These are phyloP conservation scores for Aspergillus incahuasiensis DNA, from an alignment of 495 filamentous ascomycete genomes.

Conservation along the genomic window DNA sequence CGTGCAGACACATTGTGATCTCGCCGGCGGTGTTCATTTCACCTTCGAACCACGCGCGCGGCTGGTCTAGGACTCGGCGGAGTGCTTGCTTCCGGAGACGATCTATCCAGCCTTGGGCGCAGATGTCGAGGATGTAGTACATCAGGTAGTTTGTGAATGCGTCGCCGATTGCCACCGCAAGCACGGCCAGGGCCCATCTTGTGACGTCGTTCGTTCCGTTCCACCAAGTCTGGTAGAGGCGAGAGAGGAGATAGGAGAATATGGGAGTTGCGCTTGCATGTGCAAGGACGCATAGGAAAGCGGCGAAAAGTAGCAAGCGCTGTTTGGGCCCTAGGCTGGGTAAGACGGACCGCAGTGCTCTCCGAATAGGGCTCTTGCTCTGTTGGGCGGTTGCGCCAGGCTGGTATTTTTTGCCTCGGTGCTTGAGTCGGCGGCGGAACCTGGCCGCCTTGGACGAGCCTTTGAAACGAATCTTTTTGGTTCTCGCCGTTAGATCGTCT, in stretches of 20 bases:
- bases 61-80: conserved; percentile 69
- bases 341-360: conserved; percentile 72
- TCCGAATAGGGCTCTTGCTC: conserved; percentile 28
- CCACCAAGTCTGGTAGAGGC: conserved; percentile 69
- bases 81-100: conserved; percentile 63
- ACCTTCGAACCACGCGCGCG: conserved; percentile 77
- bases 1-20: conserved; percentile 68
- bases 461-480: not conserved
- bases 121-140: conserved; percentile 65
- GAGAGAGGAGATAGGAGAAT: conserved; percentile 74
- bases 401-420: not conserved
- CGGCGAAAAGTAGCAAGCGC: conserved; percentile 54
- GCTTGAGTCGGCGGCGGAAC: not conserved
- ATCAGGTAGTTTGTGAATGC: conserved; percentile 58
- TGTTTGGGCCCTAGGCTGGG: conserved; percentile 52
- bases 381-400: not conserved
- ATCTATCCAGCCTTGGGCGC: conserved; percentile 77
- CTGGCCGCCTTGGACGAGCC: not conserved
- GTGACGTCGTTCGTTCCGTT: conserved; percentile 35
- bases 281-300: conserved; percentile 54
- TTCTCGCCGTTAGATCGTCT: not conserved
- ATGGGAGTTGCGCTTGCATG: conserved; percentile 68
- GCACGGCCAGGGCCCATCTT: conserved; percentile 65
- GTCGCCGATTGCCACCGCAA: conserved; percentile 65
- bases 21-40: conserved; percentile 57